These are phyloP conservation scores for Allantophomopsis cytisporea DNA, from an alignment of 2,329 filamentous ascomycete species.

Conservation along the genomic window DNA sequence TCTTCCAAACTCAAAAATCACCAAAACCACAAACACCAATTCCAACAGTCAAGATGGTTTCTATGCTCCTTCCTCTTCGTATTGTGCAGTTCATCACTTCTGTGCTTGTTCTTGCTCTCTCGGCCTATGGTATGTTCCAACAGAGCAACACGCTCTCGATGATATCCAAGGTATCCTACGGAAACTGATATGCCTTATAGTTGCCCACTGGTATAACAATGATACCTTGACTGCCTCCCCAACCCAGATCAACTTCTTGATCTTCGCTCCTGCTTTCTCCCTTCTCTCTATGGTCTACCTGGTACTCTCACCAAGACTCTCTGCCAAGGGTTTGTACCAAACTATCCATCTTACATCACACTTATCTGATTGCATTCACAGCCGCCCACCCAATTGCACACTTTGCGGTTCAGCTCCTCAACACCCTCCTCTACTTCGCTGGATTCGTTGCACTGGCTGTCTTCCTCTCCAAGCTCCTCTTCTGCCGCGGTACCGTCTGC, in stretches of 20 bases:
- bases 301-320: constrained; percentile 31
- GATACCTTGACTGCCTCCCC: constrained; percentile 41
- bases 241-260: constrained; percentile 40
- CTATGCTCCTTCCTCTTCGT: constrained; percentile 18
- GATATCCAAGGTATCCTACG: background rate
- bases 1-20: too few relatives aligned
- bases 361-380: constrained; percentile 7
- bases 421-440: constrained; percentile 42
- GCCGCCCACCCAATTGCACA: constrained; percentile 33
- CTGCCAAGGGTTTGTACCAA: constrained; percentile 23
- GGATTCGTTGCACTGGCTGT: constrained; percentile 44
- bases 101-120: constrained; percentile 31
- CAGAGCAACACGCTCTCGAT: constrained; percentile 2
- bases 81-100: constrained; percentile 29
- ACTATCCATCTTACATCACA: too few relatives aligned
- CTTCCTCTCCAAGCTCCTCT: constrained; percentile 39
- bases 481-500: constrained; percentile 45
- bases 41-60: too few relatives aligned
- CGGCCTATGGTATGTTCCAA: constrained; percentile 31
- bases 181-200: constrained; percentile 19
- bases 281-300: constrained; percentile 40
- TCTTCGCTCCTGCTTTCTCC: constrained; percentile 39
- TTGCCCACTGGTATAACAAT: constrained; percentile 44
- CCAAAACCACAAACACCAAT: too few relatives aligned
- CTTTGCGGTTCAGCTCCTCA: constrained; percentile 34